phyloP scores from a whole-genome alignment of 331 rosid species.

The Stylosanthes scabra region DNA sequence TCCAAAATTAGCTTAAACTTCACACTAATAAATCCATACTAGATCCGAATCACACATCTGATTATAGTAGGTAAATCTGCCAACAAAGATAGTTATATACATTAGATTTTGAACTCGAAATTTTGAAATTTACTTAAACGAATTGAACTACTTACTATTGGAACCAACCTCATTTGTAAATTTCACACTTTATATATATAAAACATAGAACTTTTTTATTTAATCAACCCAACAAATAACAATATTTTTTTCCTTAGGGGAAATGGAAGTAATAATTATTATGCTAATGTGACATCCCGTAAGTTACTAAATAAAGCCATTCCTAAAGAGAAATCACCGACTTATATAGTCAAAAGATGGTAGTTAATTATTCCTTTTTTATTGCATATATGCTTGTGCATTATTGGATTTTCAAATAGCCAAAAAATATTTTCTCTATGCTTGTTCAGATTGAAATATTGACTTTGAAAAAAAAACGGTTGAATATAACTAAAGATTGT shows the following conservation, averaged over 20 bases:
- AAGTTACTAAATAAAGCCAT: conserved; percentile 31
- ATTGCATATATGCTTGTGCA: conserved; percentile 32
- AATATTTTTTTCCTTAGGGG: neutral
- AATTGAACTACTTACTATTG: too few species aligned
- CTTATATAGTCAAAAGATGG: conserved; percentile 57
- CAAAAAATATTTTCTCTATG: neutral
- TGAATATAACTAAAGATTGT: conserved; percentile 3
- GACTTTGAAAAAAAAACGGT: conserved; percentile 20
- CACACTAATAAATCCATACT: too few species aligned
- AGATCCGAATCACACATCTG: too few species aligned
- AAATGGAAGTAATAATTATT: conserved; percentile 19
- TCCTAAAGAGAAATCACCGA: conserved; percentile 7
- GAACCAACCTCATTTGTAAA: too few species aligned
- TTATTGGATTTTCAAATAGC: neutral
- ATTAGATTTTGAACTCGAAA: too few species aligned
- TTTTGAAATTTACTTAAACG: too few species aligned
- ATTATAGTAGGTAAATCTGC: too few species aligned
- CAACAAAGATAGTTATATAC: too few species aligned
- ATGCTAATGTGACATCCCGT: conserved; percentile 3
- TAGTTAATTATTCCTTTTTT: conserved; percentile 31
- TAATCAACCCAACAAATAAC: too few species aligned
- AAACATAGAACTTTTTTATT: too few species aligned
- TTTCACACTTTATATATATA: too few species aligned
- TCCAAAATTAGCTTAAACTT: conserved; percentile 31
- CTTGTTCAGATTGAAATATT: neutral